Conservation (phyloP, 2,329 filamentous ascomycete genomes). For the Dendryphion nanum region DNA sequence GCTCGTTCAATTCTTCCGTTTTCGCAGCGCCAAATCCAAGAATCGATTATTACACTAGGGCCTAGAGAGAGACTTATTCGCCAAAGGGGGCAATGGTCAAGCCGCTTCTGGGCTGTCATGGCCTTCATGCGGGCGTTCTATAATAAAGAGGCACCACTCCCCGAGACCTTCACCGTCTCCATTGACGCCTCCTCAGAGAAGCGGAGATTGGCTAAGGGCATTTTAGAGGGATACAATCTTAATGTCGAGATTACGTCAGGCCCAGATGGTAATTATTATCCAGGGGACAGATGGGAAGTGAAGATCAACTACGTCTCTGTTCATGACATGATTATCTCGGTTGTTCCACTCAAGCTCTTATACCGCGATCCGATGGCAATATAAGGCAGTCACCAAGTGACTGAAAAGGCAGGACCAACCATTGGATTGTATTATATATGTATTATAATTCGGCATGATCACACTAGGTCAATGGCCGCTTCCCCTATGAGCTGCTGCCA, state of each 20-base stretch:
- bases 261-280: too few species aligned
- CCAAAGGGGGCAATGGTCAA: conserved; percentile 32
- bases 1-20: conserved; percentile 54
- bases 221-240: too few species aligned
- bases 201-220: too few species aligned
- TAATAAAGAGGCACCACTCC: conserved; percentile 53
- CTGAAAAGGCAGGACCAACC: too few species aligned
- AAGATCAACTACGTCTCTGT: conserved; percentile 37
- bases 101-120: conserved; percentile 51
- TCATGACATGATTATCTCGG: conserved; percentile 27
- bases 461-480: too few species aligned
- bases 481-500: too few species aligned
- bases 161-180: conserved; percentile 46
- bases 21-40: conserved; percentile 46
- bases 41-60: conserved; percentile 47
- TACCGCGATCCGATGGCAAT: conserved; percentile 13
- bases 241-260: too few species aligned
- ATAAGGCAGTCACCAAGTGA: too few species aligned
- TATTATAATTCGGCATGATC: too few species aligned
- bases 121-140: conserved; percentile 59
- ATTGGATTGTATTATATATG: too few species aligned
- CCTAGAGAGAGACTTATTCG: conserved; percentile 47
- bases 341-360: conserved; percentile 41
- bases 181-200: too few species aligned
- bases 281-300: too few species aligned